These are phyloP conservation scores for Solanum bukasovii DNA, from an alignment of 257 asterid genomes.

Conservation along the genomic window DNA sequence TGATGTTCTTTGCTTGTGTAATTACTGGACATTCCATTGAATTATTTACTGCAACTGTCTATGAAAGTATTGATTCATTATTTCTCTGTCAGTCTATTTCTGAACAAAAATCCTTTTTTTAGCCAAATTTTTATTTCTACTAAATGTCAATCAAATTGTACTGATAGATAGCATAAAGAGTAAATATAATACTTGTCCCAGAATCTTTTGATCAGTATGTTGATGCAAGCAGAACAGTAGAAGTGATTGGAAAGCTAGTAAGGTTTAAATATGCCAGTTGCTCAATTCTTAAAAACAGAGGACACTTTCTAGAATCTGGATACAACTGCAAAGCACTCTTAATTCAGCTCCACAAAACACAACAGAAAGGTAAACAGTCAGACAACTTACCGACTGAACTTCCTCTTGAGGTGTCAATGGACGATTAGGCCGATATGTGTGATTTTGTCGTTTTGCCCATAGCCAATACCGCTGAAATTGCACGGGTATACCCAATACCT, in stretches of 20 bases:
- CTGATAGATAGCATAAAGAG: not conserved
- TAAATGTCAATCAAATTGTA: not conserved
- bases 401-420: conserved; percentile 67
- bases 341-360: conserved; percentile 1
- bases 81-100: not conserved
- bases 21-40: not conserved
- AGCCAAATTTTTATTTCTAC: not conserved
- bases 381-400: conserved; percentile 54
- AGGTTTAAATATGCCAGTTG: not conserved
- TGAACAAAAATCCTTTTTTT: not conserved
- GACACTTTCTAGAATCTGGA: not conserved
- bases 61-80: not conserved
- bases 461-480: conserved; percentile 78
- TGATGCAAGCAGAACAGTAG: not conserved
- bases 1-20: not conserved
- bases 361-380: not conserved
- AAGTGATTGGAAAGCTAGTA: not conserved
- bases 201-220: not conserved
- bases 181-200: not conserved
- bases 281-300: not conserved
- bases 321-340: not conserved
- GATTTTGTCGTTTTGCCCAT: conserved; percentile 92
- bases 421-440: conserved; percentile 83
- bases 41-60: not conserved
- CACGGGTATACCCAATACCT: conserved; percentile 68